These are phyloP conservation scores for Kwoniella dendrophila DNA, from an alignment of 768 basidiomycete species.

Conservation along the genomic window DNA sequence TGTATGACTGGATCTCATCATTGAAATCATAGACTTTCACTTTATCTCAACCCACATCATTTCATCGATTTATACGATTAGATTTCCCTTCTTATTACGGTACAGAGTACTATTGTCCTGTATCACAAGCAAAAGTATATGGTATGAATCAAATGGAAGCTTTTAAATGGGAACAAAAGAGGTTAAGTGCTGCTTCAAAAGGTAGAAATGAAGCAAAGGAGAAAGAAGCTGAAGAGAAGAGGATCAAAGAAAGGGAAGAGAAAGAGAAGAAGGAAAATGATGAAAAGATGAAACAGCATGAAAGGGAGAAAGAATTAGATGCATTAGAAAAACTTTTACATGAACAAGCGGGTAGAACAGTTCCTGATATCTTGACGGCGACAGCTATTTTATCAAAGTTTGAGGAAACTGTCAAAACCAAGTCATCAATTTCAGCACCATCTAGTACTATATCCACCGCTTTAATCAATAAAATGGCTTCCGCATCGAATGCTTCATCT, in stretches of 20 bases:
- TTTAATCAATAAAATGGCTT: neutral
- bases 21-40: constrained; percentile 44
- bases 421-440: neutral
- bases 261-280: constrained; percentile 18
- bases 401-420: neutral
- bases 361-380: constrained; percentile 15
- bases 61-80: constrained; percentile 90
- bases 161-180: constrained; percentile 72
- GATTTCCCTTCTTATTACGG: constrained; percentile 94
- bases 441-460: neutral
- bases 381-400: constrained; percentile 18
- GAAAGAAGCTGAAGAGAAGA: constrained; percentile 27
- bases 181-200: constrained; percentile 25
- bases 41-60: constrained; percentile 58
- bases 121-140: constrained; percentile 88
- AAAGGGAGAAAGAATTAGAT: constrained; percentile 37
- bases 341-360: constrained; percentile 32
- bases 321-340: constrained; percentile 39
- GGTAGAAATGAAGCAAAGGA: constrained; percentile 31
- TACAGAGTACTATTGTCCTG: constrained; percentile 92
- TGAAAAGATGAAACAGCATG: constrained; percentile 23
- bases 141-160: constrained; percentile 95
- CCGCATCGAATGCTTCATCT: neutral
- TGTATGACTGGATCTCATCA: neutral
- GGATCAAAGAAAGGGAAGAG: constrained; percentile 22